These are phyloP conservation scores for Acanthamoeba quina DNA, from an alignment of 208 protist genomes.

Conservation along the genomic window DNA sequence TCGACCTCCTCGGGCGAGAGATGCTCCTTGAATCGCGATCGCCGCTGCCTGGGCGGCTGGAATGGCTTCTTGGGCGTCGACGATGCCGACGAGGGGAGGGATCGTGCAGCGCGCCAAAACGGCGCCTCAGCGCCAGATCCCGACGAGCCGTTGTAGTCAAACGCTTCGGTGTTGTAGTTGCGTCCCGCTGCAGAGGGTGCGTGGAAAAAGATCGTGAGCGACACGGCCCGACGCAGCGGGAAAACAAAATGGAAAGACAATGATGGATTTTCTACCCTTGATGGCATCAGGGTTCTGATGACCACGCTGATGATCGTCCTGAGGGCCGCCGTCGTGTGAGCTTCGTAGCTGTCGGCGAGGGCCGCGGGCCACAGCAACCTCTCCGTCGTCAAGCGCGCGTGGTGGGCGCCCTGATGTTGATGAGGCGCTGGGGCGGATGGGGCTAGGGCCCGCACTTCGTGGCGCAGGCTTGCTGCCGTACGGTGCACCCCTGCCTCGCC, in stretches of 20 bases:
- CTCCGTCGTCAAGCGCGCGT: neutral
- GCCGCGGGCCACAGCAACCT: neutral
- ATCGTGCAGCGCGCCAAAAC: neutral
- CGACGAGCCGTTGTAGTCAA: neutral
- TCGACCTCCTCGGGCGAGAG: slow-evolving; percentile 49
- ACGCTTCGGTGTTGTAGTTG: slow-evolving; percentile 14
- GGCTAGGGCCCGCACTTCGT: slow-evolving; percentile 5
- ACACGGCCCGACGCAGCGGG: no score
- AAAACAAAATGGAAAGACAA: no score
- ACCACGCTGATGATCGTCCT: neutral
- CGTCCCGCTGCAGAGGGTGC: neutral
- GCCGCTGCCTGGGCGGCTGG: neutral
- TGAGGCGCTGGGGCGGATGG: neutral
- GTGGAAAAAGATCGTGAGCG: neutral
- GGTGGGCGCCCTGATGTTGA: no score
- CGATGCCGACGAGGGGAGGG: neutral
- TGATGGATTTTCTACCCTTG: neutral
- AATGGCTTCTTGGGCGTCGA: neutral
- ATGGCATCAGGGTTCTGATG: no score
- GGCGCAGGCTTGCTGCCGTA: neutral
- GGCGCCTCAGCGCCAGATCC: neutral
- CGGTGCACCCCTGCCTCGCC: neutral
- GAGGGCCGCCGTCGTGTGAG: neutral
- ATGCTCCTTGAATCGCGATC: slow-evolving; percentile 60
- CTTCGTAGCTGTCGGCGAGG: neutral